Percentiles rank a stretch among this genome's conserved stretches.
Evolutionary conservation across 768 basidiomycete species (phyloP).

Genomic region (Lactarius sp.): DNA sequence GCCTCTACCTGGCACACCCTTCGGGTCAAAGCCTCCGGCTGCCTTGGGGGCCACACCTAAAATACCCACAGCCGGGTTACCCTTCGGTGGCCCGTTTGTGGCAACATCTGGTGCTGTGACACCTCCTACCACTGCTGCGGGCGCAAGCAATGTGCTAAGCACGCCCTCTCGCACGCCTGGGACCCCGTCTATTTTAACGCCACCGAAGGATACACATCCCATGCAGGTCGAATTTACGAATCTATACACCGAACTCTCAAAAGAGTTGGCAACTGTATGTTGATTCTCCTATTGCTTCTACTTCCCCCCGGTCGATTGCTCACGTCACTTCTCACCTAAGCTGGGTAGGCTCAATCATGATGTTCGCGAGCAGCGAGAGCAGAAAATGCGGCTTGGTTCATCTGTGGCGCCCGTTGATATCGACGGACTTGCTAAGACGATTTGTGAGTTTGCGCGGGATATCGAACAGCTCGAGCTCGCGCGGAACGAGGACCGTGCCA

Average conservation of each 20-base stretch:
- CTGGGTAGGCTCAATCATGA: constrained; percentile 40
- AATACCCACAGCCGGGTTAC: constrained; percentile 16
- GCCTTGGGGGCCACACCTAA: not conserved
- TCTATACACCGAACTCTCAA: constrained; percentile 43
- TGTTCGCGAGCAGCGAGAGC: constrained; percentile 35
- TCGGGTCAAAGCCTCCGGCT: not conserved
- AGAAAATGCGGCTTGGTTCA: constrained; percentile 10
- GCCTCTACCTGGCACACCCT: not conserved
- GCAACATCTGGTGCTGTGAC: not conserved
- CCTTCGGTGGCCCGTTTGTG: constrained; percentile 8
- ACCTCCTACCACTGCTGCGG: not conserved
- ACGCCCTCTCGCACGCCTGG: not conserved
- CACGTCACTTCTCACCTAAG: constrained; percentile 32
- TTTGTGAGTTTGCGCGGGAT: constrained; percentile 48
- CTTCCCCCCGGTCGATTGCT: not conserved
- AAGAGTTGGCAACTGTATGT: constrained; percentile 59
- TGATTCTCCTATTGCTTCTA: not conserved
- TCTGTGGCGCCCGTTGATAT: constrained; percentile 47
- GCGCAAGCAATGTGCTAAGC: not conserved
- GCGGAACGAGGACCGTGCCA: constrained; percentile 38
- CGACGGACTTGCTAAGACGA: constrained; percentile 44
- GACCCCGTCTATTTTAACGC: not conserved
- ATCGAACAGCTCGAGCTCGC: constrained; percentile 44
- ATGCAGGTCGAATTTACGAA: constrained; percentile 62
- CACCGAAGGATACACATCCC: constrained; percentile 36